Evolutionary conservation across 352 stramenopile genomes (phyloP), one percentile per base, ranked within the genome.

Genomic region (Globisporangium barbulae): DNA sequence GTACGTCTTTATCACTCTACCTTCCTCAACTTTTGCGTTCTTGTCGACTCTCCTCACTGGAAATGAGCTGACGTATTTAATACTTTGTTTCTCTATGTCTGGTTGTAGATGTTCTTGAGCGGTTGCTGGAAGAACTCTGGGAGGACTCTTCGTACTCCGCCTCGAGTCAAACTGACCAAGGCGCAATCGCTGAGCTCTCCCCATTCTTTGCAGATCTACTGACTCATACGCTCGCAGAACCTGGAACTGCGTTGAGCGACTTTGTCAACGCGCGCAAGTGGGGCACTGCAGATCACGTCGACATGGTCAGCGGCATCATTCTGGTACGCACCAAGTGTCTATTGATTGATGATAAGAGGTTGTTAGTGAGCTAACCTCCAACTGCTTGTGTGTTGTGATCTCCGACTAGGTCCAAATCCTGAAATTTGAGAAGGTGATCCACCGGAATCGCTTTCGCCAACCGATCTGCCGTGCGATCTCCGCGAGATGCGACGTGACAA

Each of bases 401-500:
- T 13, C 70, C 41, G 65, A 2, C 2, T 49, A 78, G 74, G 3
- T 74, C 30, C 69, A 83, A 60, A 50, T 76, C 65, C 63, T 76
- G 19, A 91, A 82, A 50, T 63, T 90, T 45, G 79, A 89, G 28
- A 90, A 86, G 59, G 52, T 75, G 39, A 82, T 90, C 28, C 75
- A 85, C 57, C 77, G 79, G 10, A 79, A 61, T 64, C 75, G 84
- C 15, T 93, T 81, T 52, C 74, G 76, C 10, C 72, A 83, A 41
- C 67, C 74, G 5, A 57, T 85, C 19, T 67, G 80, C 25, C 69
- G 65, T 22, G 59, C 60, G 3, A 69, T 85, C 6, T 67, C 69
- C 0, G 45, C 41, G 12, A 67, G 72, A 21, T 45, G 48, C 25
- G 61, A 62, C 10, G 59, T 31, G 31, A 53, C 52, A 31, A 56